Conservation (phyloP, 208 protist genomes). For the Wallacemonas sp. region DNA sequence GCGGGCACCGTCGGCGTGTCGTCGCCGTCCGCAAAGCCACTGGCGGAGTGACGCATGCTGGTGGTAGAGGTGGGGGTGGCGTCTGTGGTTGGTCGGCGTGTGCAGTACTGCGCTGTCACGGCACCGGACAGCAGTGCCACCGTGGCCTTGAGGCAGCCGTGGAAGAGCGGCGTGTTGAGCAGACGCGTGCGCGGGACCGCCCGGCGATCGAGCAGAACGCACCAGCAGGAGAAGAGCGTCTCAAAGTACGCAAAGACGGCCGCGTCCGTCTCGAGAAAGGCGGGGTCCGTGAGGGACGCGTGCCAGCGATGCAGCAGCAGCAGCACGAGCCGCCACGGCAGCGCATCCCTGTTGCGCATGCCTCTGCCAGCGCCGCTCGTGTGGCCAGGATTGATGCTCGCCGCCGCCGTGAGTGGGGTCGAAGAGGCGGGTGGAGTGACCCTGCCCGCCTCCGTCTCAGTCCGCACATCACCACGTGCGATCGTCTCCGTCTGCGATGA, state of each 20-base stretch:
- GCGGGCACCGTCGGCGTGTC: not conserved
- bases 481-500: no score
- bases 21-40: no score
- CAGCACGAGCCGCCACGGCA: slow-evolving; percentile 4
- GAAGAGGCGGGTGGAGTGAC: not conserved
- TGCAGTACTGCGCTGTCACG: slow-evolving; percentile 7
- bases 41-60: no score
- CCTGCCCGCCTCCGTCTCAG: no score
- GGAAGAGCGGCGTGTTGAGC: slow-evolving; percentile 1
- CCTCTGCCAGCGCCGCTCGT: slow-evolving; percentile 6
- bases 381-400: not conserved
- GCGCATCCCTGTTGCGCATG: not conserved
- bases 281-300: not conserved
- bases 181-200: not conserved
- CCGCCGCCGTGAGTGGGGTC: not conserved
- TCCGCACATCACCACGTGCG: no score
- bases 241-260: slow-evolving; percentile 11
- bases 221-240: slow-evolving; percentile 13
- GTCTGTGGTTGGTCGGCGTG: not conserved
- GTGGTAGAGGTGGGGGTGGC: not conserved
- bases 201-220: slow-evolving; percentile 5
- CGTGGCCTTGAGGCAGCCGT: slow-evolving; percentile 7
- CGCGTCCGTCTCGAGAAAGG: slow-evolving; percentile 7
- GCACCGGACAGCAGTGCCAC: not conserved
- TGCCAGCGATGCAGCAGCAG: slow-evolving; percentile 10